Evolutionary conservation across 2,329 filamentous ascomycete species (phyloP), one percentile per base, ranked within the genome.

Genomic region (Stachybotrys elegans): DNA sequence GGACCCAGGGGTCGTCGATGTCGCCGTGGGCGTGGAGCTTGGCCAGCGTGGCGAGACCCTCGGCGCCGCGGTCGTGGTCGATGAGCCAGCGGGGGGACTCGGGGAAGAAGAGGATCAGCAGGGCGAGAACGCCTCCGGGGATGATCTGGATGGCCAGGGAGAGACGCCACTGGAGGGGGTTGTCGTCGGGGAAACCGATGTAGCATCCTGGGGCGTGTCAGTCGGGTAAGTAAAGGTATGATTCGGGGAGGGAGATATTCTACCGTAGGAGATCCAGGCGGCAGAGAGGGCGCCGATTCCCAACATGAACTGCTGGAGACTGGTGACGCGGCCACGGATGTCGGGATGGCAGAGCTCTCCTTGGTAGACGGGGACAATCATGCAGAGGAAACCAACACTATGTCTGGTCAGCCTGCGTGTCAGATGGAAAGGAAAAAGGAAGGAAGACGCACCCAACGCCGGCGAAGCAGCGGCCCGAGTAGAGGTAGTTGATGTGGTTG

Each of bases 241-340:
- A 5, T 20, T 35, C 17, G 12, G 6, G 22, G 31, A 20, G 13
- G n/a, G 13, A 21, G 27, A 19, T 32, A 22, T 13, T 40, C 16
- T 68, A 36, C 82, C 87, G 48, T 83, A 92, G 0, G 80, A 81
- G 39, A 86, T 79, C 86, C 86, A 90, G 0, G 81, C 75, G 0
- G 88, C 87, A 14, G 82, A 67, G 2, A 93, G 74, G 14, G 85
- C 71, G 45, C 88, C 88, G 22, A 92, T 77, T 1, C 86, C 87
- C 42, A 92, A 62, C 86, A 91, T 91, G 58, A 91, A 90, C 55
- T 91, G 87, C 61, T 91, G 87, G 4, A 92, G 70, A 22, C 81
- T 78, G 1, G 86, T 90, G 23, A 93, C 76, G 49, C 82, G 72
- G 12, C 87, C 88, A 60, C 88, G 79, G 55, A 92, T 92, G 46